Percentiles rank a stretch among this genome's conserved stretches.
phyloP scores from a whole-genome alignment of 164 flowering plant species.

The Brasenia schreberi region DNA sequence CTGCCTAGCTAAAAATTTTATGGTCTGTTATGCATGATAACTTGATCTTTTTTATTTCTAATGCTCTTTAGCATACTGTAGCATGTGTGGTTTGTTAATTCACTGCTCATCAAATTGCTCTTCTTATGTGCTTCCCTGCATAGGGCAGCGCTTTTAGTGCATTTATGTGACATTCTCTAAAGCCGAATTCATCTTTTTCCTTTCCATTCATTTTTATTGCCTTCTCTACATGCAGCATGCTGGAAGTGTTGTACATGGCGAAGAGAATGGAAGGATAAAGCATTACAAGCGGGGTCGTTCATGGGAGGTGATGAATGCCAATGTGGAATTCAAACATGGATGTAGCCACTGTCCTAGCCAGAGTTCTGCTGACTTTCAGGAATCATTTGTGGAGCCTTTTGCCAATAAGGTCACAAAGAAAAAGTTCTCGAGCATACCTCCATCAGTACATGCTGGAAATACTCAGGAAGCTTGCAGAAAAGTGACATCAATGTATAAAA shows the following conservation, averaged over 20 bases:
- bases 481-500: slow-evolving; percentile 17
- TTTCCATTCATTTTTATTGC: background rate
- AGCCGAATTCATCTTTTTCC: too few relatives aligned
- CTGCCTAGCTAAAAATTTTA: too few relatives aligned
- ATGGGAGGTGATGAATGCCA: slow-evolving; percentile 5
- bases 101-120: background rate
- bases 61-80: background rate
- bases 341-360: slow-evolving; percentile 4
- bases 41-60: background rate
- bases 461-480: slow-evolving; percentile 8
- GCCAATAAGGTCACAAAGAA: background rate
- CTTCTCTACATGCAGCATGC: slow-evolving; percentile 24
- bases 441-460: background rate
- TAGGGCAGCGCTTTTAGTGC: background rate
- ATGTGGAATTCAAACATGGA: slow-evolving; percentile 7
- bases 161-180: background rate
- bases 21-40: too few relatives aligned
- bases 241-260: slow-evolving; percentile 17
- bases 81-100: background rate
- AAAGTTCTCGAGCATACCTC: background rate
- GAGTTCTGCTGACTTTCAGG: slow-evolving; percentile 6
- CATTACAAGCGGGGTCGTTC: slow-evolving; percentile 6
- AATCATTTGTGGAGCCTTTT: slow-evolving; percentile 14
- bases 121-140: background rate
- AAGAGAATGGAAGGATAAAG: slow-evolving; percentile 9